Evolutionary conservation across 2,329 filamentous ascomycete genomes (phyloP).

Genomic region (Talaromyces sp.): DNA sequence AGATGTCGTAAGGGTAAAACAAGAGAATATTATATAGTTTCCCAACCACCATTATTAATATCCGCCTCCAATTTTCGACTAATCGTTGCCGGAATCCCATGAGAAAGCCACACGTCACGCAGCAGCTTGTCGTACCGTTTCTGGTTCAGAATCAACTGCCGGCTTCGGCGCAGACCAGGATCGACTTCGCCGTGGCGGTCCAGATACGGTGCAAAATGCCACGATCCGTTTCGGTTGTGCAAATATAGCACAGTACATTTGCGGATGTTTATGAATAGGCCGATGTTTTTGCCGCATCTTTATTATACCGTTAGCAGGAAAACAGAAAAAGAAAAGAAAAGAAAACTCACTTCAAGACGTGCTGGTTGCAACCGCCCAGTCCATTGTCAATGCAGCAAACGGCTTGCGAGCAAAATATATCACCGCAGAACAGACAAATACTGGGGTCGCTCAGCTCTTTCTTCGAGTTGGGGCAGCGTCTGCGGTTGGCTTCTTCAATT

Average conservation of each 20-base stretch:
- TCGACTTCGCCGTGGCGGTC: conserved; percentile 96
- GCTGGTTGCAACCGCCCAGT: conserved; percentile 85
- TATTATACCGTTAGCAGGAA: conserved; percentile 5
- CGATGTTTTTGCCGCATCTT: conserved; percentile 82
- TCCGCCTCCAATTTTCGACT: conserved; percentile 87
- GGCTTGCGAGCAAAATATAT: conserved; percentile 93
- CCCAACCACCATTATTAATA: conserved; percentile 96
- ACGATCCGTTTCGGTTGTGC: conserved; percentile 76
- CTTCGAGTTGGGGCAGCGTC: conserved; percentile 80
- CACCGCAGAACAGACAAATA: conserved; percentile 90
- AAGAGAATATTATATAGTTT: conserved; percentile 48
- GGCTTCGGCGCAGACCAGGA: conserved; percentile 77
- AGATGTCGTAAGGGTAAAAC: not conserved
- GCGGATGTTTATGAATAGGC: conserved; percentile 93
- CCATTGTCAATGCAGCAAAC: conserved; percentile 68
- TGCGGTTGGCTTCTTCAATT: conserved; percentile 82
- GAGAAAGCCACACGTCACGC: conserved; percentile 77
- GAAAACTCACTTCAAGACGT: conserved; percentile 68
- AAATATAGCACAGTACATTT: conserved; percentile 91
- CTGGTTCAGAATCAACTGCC: conserved; percentile 89
- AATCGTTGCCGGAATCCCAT: conserved; percentile 83
- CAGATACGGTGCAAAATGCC: conserved; percentile 83
- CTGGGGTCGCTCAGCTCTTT: conserved; percentile 88
- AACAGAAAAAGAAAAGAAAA: not conserved
- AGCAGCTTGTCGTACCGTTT: conserved; percentile 87